Percentiles rank a stretch among this genome's conserved stretches.
Conservation (phyloP, 331 rosid genomes). For the Spiraea crenata region DNA sequence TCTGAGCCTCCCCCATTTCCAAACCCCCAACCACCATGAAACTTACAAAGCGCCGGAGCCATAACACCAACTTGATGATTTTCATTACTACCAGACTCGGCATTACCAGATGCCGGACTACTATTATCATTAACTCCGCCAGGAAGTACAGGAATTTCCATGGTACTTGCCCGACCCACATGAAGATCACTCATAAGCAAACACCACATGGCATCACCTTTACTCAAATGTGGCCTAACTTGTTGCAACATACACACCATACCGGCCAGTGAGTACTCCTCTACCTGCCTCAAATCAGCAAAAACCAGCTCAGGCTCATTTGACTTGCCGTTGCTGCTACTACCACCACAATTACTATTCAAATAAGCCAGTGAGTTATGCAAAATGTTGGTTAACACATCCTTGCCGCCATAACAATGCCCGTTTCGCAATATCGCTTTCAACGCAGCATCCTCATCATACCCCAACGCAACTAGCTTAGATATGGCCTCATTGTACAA, state of each 20-base stretch:
- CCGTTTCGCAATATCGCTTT: conserved; percentile 75
- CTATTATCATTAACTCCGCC: conserved; percentile 24
- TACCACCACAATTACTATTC: conserved; percentile 39
- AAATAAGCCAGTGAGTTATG: conserved; percentile 69
- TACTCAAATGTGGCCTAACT: conserved; percentile 75
- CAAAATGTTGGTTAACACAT: conserved; percentile 67
- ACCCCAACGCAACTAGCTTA: conserved; percentile 75
- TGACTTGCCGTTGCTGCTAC: conserved; percentile 35
- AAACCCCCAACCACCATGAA: conserved; percentile 95
- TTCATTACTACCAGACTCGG: conserved; percentile 34
- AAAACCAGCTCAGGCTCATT: conserved; percentile 66
- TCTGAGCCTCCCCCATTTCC: conserved; percentile 63
- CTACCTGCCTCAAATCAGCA: conserved; percentile 74
- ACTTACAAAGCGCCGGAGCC: conserved; percentile 64
- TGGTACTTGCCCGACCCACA: conserved; percentile 72
- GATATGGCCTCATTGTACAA: conserved; percentile 73
- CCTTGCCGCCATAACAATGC: conserved; percentile 86
- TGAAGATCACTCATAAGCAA: conserved; percentile 95
- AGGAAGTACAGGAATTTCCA: conserved; percentile 73
- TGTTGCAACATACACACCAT: conserved; percentile 89
- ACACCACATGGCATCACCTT: conserved; percentile 98
- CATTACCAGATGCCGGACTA: conserved; percentile 19
- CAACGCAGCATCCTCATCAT: conserved; percentile 63
- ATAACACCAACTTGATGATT: conserved; percentile 48
- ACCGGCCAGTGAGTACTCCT: conserved; percentile 77